These are phyloP conservation scores for Spatholobus suberectus DNA, from an alignment of 306 rosid species.

Conservation along the genomic window DNA sequence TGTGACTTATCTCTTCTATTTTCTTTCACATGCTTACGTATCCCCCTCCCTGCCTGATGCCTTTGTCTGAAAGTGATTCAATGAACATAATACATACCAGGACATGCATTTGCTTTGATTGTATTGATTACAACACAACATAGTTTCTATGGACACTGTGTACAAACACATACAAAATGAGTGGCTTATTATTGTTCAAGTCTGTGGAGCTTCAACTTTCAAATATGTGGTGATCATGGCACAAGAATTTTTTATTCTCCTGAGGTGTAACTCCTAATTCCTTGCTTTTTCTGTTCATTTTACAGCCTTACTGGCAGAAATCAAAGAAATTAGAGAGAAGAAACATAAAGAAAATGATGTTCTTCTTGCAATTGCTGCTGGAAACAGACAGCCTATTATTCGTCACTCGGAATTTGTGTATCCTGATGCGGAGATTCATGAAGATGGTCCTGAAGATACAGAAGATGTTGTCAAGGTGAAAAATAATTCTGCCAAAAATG, in stretches of 20 bases:
- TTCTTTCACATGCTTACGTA: neutral
- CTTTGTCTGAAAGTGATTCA: constrained; percentile 3
- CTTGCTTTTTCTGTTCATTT: constrained; percentile 38
- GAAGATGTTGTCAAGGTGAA: constrained; percentile 80
- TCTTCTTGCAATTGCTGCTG: constrained; percentile 93
- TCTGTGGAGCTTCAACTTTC: neutral
- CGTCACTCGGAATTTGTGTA: constrained; percentile 89
- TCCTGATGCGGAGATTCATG: constrained; percentile 85
- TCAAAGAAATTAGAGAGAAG: constrained; percentile 94
- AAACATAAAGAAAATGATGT: constrained; percentile 91
- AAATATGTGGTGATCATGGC: neutral
- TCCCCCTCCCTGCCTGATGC: neutral
- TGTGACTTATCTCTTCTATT: neutral
- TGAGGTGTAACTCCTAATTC: neutral
- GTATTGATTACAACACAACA: neutral
- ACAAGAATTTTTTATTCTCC: neutral
- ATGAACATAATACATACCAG: constrained; percentile 1
- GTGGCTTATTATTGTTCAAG: neutral
- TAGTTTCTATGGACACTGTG: neutral
- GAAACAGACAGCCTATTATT: constrained; percentile 83
- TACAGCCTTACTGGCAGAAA: constrained; percentile 91
- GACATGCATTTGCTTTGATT: constrained; percentile 22
- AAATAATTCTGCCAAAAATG: constrained; percentile 56
- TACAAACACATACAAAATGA: constrained; percentile 4
- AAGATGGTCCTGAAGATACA: constrained; percentile 91